Percentiles rank a stretch among this genome's conserved stretches.
phyloP scores from a whole-genome alignment of 345 rosid species.

The Populus alba region DNA sequence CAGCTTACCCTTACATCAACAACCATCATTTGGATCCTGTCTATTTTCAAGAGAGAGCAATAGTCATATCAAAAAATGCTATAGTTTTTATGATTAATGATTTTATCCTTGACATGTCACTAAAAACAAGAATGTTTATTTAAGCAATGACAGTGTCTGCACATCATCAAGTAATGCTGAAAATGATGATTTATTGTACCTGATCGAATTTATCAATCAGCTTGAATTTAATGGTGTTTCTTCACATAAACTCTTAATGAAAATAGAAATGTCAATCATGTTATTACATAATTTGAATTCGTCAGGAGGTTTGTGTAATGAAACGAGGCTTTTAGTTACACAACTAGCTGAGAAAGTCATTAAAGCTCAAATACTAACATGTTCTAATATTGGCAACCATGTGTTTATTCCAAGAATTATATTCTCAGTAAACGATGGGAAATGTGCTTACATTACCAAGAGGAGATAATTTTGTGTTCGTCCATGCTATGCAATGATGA shows the following conservation, averaged over 20 bases:
- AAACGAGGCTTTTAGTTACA: not conserved
- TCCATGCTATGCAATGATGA: not conserved
- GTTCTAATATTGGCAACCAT: not conserved
- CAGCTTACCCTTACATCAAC: not conserved
- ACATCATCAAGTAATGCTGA: not conserved
- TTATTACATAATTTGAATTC: conserved; percentile 2
- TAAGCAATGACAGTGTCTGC: not conserved
- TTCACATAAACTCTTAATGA: not conserved
- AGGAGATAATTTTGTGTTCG: not conserved
- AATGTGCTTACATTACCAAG: not conserved
- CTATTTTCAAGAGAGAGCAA: not conserved
- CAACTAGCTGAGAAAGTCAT: not conserved
- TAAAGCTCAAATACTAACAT: not conserved
- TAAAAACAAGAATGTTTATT: no score
- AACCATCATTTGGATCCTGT: no score
- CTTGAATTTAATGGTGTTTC: not conserved
- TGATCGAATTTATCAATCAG: not conserved
- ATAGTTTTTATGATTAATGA: not conserved
- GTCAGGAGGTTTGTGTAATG: not conserved
- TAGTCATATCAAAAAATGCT: not conserved
- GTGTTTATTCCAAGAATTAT: conserved; percentile 1
- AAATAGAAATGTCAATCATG: conserved; percentile 5
- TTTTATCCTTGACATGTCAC: not conserved
- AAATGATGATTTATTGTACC: not conserved
- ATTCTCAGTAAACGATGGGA: not conserved